These are phyloP conservation scores for Jasminum sambac DNA, from an alignment of 257 asterid genomes.

Conservation along the genomic window DNA sequence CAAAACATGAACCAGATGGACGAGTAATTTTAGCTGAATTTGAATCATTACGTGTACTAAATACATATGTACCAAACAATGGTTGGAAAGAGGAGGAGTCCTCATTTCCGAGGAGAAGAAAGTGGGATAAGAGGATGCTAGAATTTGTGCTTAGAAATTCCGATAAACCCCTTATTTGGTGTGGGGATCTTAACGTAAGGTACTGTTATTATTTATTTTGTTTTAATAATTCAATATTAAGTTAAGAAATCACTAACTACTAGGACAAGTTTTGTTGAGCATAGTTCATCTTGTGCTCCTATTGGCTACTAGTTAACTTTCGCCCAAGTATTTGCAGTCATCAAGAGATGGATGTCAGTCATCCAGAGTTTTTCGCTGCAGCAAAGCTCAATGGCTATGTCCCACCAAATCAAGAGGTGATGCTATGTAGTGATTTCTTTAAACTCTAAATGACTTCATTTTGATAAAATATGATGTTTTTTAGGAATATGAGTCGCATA, in stretches of 20 bases:
- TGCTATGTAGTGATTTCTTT: slow-evolving; percentile 19
- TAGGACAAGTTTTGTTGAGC: no score
- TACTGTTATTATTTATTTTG: slow-evolving; percentile 26
- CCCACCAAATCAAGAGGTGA: slow-evolving; percentile 93
- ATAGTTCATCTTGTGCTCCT: neutral
- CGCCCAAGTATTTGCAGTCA: slow-evolving; percentile 57
- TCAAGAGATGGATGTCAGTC: slow-evolving; percentile 90
- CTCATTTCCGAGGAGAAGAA: slow-evolving; percentile 90
- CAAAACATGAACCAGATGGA: slow-evolving; percentile 89
- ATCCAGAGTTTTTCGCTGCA: slow-evolving; percentile 83
- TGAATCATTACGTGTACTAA: slow-evolving; percentile 70
- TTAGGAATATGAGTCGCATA: neutral
- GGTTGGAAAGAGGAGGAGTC: slow-evolving; percentile 97
- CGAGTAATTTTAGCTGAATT: slow-evolving; percentile 88
- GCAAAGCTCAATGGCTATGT: slow-evolving; percentile 87
- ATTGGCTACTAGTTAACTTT: slow-evolving; percentile 18
- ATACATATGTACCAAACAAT: slow-evolving; percentile 89
- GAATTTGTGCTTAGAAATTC: slow-evolving; percentile 65
- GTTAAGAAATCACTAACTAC: no score
- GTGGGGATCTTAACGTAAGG: slow-evolving; percentile 98
- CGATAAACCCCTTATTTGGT: slow-evolving; percentile 93
- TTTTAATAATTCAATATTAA: neutral
- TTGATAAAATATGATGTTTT: slow-evolving; percentile 3
- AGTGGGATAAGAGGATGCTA: slow-evolving; percentile 94
- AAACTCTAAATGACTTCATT: slow-evolving; percentile 18